Evolutionary conservation across 2,329 filamentous ascomycete genomes (phyloP).

Genomic region (Thielaviopsis populi): DNA sequence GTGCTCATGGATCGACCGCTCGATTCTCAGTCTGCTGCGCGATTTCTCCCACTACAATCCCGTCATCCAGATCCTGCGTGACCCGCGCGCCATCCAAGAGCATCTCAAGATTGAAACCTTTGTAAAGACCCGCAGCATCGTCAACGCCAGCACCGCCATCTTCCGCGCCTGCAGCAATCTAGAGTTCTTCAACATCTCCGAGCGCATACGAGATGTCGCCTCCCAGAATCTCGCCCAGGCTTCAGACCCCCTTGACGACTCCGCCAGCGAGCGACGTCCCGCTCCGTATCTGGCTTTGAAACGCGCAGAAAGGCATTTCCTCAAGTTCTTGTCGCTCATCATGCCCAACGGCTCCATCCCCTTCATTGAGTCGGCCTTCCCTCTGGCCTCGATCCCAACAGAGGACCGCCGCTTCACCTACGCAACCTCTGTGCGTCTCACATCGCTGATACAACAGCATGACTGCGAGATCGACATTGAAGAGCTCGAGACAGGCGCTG

Average conservation of each 20-base stretch:
- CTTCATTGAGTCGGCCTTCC: conserved; percentile 48
- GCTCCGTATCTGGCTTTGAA: conserved; percentile 53
- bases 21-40: conserved; percentile 42
- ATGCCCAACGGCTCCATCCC: conserved; percentile 40
- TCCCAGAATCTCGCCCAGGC: conserved; percentile 13
- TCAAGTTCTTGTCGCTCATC: conserved; percentile 51
- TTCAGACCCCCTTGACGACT: conserved; percentile 12
- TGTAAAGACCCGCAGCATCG: conserved; percentile 40
- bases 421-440: conserved; percentile 46
- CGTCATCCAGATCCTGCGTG: conserved; percentile 54
- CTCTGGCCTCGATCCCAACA: conserved; percentile 44
- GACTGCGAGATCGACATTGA: conserved; percentile 40
- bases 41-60: conserved; percentile 50
- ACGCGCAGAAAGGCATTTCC: conserved; percentile 51
- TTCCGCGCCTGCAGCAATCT: conserved; percentile 55
- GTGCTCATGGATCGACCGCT: conserved; percentile 55
- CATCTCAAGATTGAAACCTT: conserved; percentile 44
- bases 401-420: conserved; percentile 51
- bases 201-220: conserved; percentile 27
- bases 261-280: conserved; percentile 27
- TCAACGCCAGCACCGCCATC: conserved; percentile 41
- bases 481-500: conserved; percentile 48
- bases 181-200: conserved; percentile 63
- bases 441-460: conserved; percentile 34
- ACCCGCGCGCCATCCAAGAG: conserved; percentile 46